Evolutionary conservation across 345 rosid species (phyloP), one percentile per base, ranked within the genome.

Genomic region (Limnanthes douglasii): DNA sequence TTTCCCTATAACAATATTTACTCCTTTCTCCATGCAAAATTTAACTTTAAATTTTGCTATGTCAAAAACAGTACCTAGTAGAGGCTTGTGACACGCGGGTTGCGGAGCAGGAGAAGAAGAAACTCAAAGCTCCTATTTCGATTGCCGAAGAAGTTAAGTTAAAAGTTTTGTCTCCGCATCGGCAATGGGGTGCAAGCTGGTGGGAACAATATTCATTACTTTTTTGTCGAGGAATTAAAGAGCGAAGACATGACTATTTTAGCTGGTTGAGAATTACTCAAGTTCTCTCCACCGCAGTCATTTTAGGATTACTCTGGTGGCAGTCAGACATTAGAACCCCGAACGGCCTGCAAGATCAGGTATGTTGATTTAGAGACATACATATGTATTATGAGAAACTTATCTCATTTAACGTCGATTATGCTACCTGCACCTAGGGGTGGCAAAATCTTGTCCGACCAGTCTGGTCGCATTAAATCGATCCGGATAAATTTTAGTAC

Each of bases 261-360:
- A 83, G 97, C 57, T 88, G 95, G 90, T 57, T 83, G 41, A 79
- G 93, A 59, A 65, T 83, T 56, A 76, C 97, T 16, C 97, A 88
- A 59, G 97, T 88, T 37, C 62, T 83, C 29, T 56, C 95, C 11
- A 88, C 97, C 15, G 93, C 97, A 38, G 11, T 73, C 34, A 67
- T 88, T 53, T 60, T 88, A 52, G 97, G 97, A 45, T 59, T 79
- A 39, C 84, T 88, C 15, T 88, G 97, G 97, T 88, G 95, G 95
- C 80, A 62, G 38, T 79, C 95, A n/a, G 76, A 88, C 42, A 48
- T 66, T 48, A 61, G 41, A 30, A 72, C 56, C 34, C 59, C 62
- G 18, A 64, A 61, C 56, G 93, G 72, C 24, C 65, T 72, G 30
- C 76, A 74, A 57, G 97, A 88, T 72, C 97, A 88, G 81, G 97